Evolutionary conservation across 2,329 filamentous ascomycete species (phyloP), one percentile per base, ranked within the genome.

Genomic region (Colletotrichum tropicicola): DNA sequence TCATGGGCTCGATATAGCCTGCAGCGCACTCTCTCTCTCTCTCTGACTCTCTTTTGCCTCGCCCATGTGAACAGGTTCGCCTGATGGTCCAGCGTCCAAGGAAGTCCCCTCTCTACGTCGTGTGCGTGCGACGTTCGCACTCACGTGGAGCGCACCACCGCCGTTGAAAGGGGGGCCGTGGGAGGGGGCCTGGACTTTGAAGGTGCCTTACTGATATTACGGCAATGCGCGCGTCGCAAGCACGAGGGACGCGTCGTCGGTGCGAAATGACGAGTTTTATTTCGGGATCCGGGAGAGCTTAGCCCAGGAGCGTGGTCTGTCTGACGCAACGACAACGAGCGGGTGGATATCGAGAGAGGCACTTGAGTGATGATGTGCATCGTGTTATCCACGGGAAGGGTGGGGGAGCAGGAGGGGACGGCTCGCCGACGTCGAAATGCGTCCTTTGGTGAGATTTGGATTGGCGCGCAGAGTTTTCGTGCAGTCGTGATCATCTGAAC

Each of bases 201-300:
- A 27, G 21, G 56, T 41, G 32, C 47, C n/a, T 59, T 64, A 45
- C 41, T 53, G 55, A 64, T 53, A 59, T 64, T 64, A 47, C 60
- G 28, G 15, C 28, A 41, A 63, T 59, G 60, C 60, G 43, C 21
- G 27, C 25, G 47, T 44, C 23, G 45, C 45, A n/a, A 19, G 37
- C 45, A 44, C 9, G 7, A 35, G 27, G 19, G 19, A 49, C 35
- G 55, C 55, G 25, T 59, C 32, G 27, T 32, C 8, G 15, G 17
- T 23, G 27, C 15, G 27, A 51, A 15, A 28, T 59, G 23, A 9
- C 10, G 12, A 6, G 37, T 41, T 9, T 13, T 13, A 44, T 59
- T 35, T 45, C 39, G 30, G 27, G 45, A 59, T 17, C 37, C 19
- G 35, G 37, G 35, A 59, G n/a, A n/a, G n/a, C n/a, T n/a, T n/a